Percentiles rank a stretch among this genome's conserved stretches.
These are phyloP conservation scores for Mayamaea pseudoterrestris DNA, from an alignment of 108 stramenopile species.

Conservation along the genomic window DNA sequence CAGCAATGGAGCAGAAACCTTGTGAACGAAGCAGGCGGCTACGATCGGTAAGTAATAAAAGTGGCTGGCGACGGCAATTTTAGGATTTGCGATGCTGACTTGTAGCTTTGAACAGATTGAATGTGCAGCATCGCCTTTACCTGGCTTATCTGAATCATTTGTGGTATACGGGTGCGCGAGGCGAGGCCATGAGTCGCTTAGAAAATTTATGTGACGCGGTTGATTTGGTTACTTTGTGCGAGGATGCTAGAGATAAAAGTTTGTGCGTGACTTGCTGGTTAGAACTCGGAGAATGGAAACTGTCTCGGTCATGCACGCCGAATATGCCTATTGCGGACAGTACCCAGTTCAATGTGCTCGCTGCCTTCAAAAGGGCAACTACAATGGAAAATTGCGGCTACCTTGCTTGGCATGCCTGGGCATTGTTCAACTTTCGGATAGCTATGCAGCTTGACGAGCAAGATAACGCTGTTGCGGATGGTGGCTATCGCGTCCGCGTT, in stretches of 20 bases:
- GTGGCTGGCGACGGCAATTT: not conserved
- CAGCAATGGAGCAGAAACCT: constrained; percentile 43
- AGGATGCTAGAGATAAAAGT: constrained; percentile 18
- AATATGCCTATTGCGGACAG: constrained; percentile 19
- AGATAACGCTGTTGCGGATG: constrained; percentile 12
- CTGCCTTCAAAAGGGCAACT: constrained; percentile 70
- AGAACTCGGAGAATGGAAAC: constrained; percentile 83
- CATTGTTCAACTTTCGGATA: constrained; percentile 90
- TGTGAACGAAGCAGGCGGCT: constrained; percentile 47
- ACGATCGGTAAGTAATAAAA: constrained; percentile 51
- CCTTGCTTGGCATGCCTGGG: constrained; percentile 97
- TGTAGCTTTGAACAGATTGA: constrained; percentile 10
- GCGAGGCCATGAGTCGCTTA: constrained; percentile 62
- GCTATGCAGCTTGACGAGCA: constrained; percentile 71
- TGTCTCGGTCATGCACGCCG: constrained; percentile 13
- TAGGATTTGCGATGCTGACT: not conserved
- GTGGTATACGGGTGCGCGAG: constrained; percentile 66
- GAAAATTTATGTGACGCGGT: constrained; percentile 48
- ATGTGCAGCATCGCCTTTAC: constrained; percentile 74
- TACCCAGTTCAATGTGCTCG: constrained; percentile 58
- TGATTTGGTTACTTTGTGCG: constrained; percentile 54
- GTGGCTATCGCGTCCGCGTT: not conserved
- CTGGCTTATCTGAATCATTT: constrained; percentile 88
- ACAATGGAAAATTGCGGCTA: constrained; percentile 49
- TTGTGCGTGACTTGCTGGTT: constrained; percentile 75